Percentiles rank a stretch among this genome's conserved stretches.
These are phyloP conservation scores for Diaporthe amygdali DNA, from an alignment of 2,329 filamentous ascomycete genomes.

Conservation along the genomic window DNA sequence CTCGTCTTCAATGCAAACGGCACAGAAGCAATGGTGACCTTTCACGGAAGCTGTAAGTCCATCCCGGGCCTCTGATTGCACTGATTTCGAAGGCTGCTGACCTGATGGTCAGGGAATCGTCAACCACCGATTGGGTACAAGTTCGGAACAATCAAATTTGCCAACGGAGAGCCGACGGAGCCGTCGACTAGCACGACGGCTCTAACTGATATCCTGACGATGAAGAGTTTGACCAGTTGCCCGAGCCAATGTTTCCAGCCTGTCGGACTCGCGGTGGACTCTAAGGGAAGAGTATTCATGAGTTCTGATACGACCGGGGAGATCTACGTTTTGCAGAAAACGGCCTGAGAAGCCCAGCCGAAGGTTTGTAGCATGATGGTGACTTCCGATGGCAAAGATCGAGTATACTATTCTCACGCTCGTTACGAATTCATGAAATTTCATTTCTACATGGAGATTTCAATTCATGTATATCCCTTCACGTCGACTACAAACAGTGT, in stretches of 20 bases:
- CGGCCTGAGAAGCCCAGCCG: not conserved
- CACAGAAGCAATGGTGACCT: constrained; percentile 67
- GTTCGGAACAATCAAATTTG: not conserved
- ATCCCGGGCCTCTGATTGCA: not conserved
- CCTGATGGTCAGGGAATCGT: not conserved
- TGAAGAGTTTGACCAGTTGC: constrained; percentile 57
- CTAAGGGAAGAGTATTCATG: constrained; percentile 63
- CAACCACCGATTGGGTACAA: not conserved
- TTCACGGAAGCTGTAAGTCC: constrained; percentile 71
- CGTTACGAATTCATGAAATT: too few species aligned
- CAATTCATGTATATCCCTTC: too few species aligned
- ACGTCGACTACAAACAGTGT: too few species aligned
- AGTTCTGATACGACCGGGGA: constrained; percentile 67
- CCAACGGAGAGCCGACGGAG: constrained; percentile 44
- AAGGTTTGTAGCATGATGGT: not conserved
- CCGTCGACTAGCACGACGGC: constrained; percentile 49
- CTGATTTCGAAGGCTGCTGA: not conserved
- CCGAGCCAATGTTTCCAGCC: constrained; percentile 66
- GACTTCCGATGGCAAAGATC: not conserved
- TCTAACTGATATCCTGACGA: constrained; percentile 59
- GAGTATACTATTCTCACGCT: too few species aligned
- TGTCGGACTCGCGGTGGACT: constrained; percentile 58
- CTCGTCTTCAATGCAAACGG: constrained; percentile 67
- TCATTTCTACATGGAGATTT: too few species aligned
- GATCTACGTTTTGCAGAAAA: constrained; percentile 58